Conservation (phyloP, 441 rosid genomes). For the Pelargonium cotyledonis region DNA sequence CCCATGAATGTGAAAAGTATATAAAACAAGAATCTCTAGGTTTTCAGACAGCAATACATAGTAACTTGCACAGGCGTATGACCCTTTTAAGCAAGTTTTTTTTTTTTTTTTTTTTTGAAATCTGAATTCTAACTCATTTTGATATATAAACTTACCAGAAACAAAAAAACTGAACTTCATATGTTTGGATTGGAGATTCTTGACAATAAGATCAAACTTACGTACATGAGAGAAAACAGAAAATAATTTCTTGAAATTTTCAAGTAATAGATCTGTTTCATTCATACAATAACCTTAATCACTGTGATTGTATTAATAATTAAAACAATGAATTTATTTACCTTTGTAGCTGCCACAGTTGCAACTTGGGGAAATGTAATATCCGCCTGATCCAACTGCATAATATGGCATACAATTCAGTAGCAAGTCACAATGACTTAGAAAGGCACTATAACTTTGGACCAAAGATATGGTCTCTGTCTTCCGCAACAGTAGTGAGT, state of each 20-base stretch:
- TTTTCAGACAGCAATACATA: neutral
- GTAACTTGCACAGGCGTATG: neutral
- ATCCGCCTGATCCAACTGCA: conserved; percentile 65
- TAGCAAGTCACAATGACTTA: conserved; percentile 3
- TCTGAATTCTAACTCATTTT: too few species aligned
- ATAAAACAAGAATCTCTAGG: too few species aligned
- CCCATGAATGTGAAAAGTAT: too few species aligned
- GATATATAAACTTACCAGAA: too few species aligned
- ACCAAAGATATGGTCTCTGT: neutral
- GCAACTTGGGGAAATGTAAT: conserved; percentile 53
- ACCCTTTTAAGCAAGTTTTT: neutral
- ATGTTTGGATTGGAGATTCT: neutral
- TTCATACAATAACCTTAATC: neutral
- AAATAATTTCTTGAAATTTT: neutral
- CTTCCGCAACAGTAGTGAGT: neutral
- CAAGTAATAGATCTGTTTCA: neutral
- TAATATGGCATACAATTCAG: conserved; percentile 17
- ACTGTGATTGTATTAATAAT: neutral
- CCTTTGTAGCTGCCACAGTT: conserved; percentile 43
- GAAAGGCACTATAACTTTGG: neutral
- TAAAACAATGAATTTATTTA: conserved; percentile 10
- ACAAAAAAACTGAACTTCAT: too few species aligned
- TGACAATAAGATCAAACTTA: neutral
- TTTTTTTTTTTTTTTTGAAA: too few species aligned
- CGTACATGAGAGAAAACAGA: neutral